Conservation (phyloP, 495 filamentous ascomycete species). For the Penicillium taxi region DNA sequence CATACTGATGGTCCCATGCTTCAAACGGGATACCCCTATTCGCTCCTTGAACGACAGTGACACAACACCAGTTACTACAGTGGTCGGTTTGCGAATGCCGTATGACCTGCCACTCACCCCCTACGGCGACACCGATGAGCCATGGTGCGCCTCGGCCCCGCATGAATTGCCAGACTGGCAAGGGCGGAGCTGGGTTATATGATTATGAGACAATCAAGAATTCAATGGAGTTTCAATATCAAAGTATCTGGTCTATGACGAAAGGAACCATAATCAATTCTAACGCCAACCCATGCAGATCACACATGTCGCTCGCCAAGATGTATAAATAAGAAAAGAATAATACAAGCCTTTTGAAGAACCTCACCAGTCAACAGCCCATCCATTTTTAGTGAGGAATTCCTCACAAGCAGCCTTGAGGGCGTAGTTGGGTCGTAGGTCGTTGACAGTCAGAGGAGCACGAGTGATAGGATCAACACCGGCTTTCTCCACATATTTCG, state of each 20-base stretch:
- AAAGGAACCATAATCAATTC: no score
- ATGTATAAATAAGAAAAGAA: slow-evolving; percentile 4
- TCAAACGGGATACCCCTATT: slow-evolving; percentile 49
- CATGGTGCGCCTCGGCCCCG: slow-evolving; percentile 67
- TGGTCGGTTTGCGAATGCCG: slow-evolving; percentile 68
- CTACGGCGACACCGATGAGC: slow-evolving; percentile 55
- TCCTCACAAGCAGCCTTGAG: slow-evolving; percentile 78
- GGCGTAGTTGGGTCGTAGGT: slow-evolving; percentile 77
- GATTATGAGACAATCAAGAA: no score
- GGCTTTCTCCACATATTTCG: slow-evolving; percentile 72
- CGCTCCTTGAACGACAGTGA: slow-evolving; percentile 1
- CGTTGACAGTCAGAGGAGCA: slow-evolving; percentile 56
- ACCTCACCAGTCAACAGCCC: slow-evolving; percentile 80
- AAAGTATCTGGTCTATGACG: no score
- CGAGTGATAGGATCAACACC: slow-evolving; percentile 77
- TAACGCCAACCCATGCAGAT: not conserved
- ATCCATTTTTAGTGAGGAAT: slow-evolving; percentile 81
- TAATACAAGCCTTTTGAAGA: not conserved
- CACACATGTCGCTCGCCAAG: not conserved
- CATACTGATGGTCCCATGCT: slow-evolving; percentile 60
- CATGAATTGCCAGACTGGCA: slow-evolving; percentile 62
- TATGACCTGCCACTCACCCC: slow-evolving; percentile 69
- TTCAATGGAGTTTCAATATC: no score
- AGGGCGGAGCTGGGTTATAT: slow-evolving; percentile 47
- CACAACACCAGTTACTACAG: slow-evolving; percentile 3